These are phyloP conservation scores for Dioscorea dumetorum DNA, from an alignment of 106 monocot genomes.

Conservation along the genomic window DNA sequence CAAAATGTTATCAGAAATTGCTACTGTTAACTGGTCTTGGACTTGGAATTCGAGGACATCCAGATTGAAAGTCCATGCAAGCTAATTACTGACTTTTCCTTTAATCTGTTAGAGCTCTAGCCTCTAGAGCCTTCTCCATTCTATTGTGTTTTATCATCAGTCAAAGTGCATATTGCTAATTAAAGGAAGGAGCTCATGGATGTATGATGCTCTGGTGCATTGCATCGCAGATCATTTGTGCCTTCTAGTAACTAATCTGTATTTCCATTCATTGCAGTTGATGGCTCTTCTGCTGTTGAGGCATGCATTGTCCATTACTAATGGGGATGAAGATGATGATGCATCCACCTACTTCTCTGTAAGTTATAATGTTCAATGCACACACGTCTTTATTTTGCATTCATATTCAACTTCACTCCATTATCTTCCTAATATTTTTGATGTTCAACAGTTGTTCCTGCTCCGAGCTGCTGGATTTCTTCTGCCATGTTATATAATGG, in stretches of 20 bases:
- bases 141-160: no score
- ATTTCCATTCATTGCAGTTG: conserved; percentile 38
- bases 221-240: no score
- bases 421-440: not conserved
- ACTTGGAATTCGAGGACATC: no score
- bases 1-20: not conserved
- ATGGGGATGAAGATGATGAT: conserved; percentile 66
- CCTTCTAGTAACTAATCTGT: not conserved
- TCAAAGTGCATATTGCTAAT: no score
- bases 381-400: not conserved
- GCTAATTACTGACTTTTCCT: no score
- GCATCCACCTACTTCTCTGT: conserved; percentile 81
- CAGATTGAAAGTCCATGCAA: no score
- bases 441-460: conserved; percentile 51
- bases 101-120: no score
- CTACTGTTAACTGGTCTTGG: no score
- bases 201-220: no score
- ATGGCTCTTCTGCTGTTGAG: conserved; percentile 85
- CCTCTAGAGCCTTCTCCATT: no score
- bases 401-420: not conserved
- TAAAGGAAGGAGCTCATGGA: no score
- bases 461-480: conserved; percentile 78
- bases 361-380: conserved; percentile 14
- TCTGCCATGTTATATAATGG: conserved; percentile 78
- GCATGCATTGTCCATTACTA: conserved; percentile 61